Conservation (phyloP, 495 filamentous ascomycete genomes). For the Pyronema domesticum region DNA sequence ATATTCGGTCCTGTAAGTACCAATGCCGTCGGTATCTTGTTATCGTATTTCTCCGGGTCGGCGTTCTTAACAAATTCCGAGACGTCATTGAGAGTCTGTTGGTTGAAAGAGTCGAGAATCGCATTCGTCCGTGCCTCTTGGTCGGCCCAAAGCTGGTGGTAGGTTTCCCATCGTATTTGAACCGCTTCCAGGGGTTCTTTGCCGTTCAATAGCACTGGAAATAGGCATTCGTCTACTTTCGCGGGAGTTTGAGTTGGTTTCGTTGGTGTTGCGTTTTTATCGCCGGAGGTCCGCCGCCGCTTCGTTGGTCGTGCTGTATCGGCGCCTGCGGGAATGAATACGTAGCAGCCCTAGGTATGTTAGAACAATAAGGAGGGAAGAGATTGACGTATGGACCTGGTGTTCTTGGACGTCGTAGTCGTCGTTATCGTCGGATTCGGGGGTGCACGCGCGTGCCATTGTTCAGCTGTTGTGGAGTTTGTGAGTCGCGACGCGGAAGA, state of each 20-base stretch:
- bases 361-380: constrained; percentile 2
- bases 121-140: constrained; percentile 50
- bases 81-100: constrained; percentile 43
- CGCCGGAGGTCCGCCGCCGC: constrained; percentile 29
- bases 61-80: constrained; percentile 42
- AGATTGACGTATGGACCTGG: constrained; percentile 28
- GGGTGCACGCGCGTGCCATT: background rate
- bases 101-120: constrained; percentile 47
- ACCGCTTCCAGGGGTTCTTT: constrained; percentile 37
- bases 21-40: constrained; percentile 56
- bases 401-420: constrained; percentile 29
- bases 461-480: background rate
- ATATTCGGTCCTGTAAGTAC: constrained; percentile 78
- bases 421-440: constrained; percentile 6
- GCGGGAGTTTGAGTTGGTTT: constrained; percentile 31
- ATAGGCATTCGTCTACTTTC: constrained; percentile 25
- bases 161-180: constrained; percentile 41
- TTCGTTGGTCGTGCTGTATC: constrained; percentile 41
- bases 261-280: constrained; percentile 10
- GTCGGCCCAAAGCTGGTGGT: constrained; percentile 46
- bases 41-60: constrained; percentile 31
- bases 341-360: constrained; percentile 42
- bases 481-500: background rate
- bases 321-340: constrained; percentile 40
- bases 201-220: constrained; percentile 46